Conservation (phyloP, 2,329 filamentous ascomycete genomes). For the Penicillium verrucosum region DNA sequence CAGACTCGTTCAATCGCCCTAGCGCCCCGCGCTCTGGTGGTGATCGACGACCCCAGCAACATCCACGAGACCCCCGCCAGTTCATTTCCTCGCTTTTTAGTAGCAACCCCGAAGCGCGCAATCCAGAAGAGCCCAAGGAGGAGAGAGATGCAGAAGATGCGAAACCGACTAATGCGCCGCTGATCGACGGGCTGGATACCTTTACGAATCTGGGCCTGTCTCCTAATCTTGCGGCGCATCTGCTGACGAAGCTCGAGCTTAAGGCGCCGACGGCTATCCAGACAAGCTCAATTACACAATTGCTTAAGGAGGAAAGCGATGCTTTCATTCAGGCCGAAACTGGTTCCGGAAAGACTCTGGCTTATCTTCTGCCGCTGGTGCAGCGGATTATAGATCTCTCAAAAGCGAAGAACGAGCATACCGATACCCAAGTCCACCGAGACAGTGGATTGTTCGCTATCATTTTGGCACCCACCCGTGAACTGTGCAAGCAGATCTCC, state of each 20-base stretch:
- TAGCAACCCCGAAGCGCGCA: constrained; percentile 75
- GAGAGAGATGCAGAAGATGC: constrained; percentile 45
- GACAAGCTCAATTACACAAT: constrained; percentile 77
- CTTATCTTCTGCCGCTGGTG: constrained; percentile 90
- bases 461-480: constrained; percentile 87
- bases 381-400: constrained; percentile 79
- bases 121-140: constrained; percentile 40
- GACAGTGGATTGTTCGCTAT: constrained; percentile 91
- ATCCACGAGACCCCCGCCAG: constrained; percentile 51
- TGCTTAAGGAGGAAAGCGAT: constrained; percentile 78
- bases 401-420: constrained; percentile 43
- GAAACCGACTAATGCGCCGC: constrained; percentile 84
- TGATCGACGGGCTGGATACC: constrained; percentile 76
- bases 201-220: constrained; percentile 86
- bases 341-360: constrained; percentile 93
- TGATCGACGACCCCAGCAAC: constrained; percentile 23
- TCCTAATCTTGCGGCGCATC: constrained; percentile 72
- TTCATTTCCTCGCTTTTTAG: constrained; percentile 91
- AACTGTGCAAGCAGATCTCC: constrained; percentile 91
- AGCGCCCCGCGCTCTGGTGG: constrained; percentile 10
- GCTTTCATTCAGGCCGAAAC: constrained; percentile 97
- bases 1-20: constrained; percentile 25
- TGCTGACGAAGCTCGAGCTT: constrained; percentile 79
- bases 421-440: constrained; percentile 62
- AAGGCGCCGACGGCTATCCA: constrained; percentile 94